Evolutionary conservation across 2,329 filamentous ascomycete species (phyloP).

Genomic region (Phialocephala subalpina): DNA sequence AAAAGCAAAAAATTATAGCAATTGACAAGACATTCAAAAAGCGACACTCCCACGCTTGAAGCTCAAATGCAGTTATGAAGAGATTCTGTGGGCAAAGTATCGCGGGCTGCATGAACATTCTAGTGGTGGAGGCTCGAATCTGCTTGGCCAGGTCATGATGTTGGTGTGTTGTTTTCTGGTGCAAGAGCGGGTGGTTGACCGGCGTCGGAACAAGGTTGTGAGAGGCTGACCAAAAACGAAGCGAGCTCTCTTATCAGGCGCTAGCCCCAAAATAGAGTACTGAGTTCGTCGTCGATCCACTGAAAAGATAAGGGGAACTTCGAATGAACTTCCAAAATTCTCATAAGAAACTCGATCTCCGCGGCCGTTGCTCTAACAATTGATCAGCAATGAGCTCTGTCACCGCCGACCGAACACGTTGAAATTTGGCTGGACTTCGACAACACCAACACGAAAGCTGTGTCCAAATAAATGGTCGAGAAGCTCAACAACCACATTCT

Average conservation of each 20-base stretch:
- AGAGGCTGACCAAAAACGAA: background rate
- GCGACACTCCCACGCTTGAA: background rate
- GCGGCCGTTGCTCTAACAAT: conserved; percentile 10
- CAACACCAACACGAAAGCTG: background rate
- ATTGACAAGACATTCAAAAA: background rate
- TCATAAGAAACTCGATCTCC: conserved; percentile 16
- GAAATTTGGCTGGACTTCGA: background rate
- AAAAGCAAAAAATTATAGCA: background rate
- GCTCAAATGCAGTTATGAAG: background rate
- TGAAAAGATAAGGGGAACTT: conserved; percentile 12
- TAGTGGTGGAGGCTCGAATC: background rate
- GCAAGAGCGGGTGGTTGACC: background rate
- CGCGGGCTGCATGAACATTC: background rate
- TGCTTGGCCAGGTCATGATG: background rate
- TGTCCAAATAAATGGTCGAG: background rate
- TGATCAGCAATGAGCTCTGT: background rate
- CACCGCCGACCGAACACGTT: background rate
- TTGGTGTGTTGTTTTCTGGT: background rate
- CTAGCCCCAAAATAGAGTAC: conserved; percentile 17
- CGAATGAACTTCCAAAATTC: conserved; percentile 14
- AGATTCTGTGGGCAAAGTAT: background rate
- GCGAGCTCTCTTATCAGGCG: conserved; percentile 17
- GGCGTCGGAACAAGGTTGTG: conserved; percentile 11
- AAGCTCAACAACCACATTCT: background rate
- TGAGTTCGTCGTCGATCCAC: conserved; percentile 6